Conservation (phyloP, 2,329 filamentous ascomycete genomes). For the Ophiostoma fasciatum region DNA sequence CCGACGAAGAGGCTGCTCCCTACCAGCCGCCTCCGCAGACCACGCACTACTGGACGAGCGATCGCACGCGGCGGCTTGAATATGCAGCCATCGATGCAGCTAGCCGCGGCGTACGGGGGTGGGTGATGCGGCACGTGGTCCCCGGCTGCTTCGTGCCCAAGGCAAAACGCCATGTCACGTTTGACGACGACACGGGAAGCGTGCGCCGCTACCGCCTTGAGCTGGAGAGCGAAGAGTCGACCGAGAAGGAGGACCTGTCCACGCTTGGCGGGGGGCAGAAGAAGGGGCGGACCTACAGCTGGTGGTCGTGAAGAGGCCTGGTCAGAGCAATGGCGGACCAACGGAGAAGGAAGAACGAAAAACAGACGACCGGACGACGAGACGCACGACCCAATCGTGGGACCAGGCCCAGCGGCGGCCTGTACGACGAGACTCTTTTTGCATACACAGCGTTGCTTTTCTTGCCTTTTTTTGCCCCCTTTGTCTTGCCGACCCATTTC, state of each 20-base stretch:
- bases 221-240: constrained; percentile 31
- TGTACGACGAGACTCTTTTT: too few species aligned
- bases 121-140: constrained; percentile 40
- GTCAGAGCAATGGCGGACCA: neutral
- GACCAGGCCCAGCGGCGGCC: too few species aligned
- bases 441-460: constrained; percentile 3
- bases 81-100: constrained; percentile 54
- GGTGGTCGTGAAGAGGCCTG: neutral
- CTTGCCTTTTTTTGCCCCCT: neutral
- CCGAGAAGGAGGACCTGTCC: constrained; percentile 10
- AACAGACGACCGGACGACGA: neutral
- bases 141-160: constrained; percentile 46
- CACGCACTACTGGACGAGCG: constrained; percentile 53
- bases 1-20: constrained; percentile 11
- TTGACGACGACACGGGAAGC: constrained; percentile 48
- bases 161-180: constrained; percentile 33
- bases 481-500: neutral
- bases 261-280: neutral
- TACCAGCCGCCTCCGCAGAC: constrained; percentile 38
- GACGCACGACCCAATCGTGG: too few species aligned
- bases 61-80: constrained; percentile 45
- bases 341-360: neutral
- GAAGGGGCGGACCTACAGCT: neutral
- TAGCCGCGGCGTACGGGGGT: constrained; percentile 43
- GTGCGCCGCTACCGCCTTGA: constrained; percentile 47